These are phyloP conservation scores for Dactylellina cionopaga DNA, from an alignment of 2,329 filamentous ascomycete species.

Conservation along the genomic window DNA sequence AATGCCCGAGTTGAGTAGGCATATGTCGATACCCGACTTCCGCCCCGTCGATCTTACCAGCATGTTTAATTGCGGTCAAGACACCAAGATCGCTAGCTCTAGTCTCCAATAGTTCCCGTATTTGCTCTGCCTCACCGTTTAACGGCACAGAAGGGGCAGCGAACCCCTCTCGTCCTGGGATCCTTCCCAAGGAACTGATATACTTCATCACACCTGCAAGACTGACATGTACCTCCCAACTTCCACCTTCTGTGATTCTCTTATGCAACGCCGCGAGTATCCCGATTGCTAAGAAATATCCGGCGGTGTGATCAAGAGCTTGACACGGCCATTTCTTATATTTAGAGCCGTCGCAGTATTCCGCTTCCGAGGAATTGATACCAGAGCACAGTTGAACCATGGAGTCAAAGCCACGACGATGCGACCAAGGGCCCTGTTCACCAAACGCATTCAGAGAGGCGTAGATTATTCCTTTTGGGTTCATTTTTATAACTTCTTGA, in stretches of 20 bases:
- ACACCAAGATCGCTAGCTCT: constrained; percentile 12
- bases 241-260: constrained; percentile 63
- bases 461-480: constrained; percentile 63
- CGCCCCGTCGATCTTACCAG: constrained; percentile 24
- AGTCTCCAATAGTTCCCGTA: constrained; percentile 30
- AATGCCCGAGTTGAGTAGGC: constrained; percentile 33
- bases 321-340: constrained; percentile 66
- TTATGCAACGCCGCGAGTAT: constrained; percentile 66
- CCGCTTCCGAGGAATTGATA: constrained; percentile 68
- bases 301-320: constrained; percentile 68
- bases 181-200: constrained; percentile 63
- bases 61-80: constrained; percentile 31
- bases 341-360: constrained; percentile 61
- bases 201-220: constrained; percentile 69
- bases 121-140: neutral
- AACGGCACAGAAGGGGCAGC: neutral
- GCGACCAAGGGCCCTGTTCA: constrained; percentile 63
- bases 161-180: constrained; percentile 33
- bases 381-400: constrained; percentile 68
- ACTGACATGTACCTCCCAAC: constrained; percentile 68
- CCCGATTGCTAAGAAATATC: constrained; percentile 68
- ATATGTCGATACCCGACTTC: constrained; percentile 41
- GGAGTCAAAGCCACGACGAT: constrained; percentile 67
- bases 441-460: constrained; percentile 69
- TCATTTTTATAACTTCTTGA: constrained; percentile 60